Conservation (phyloP, 2,329 filamentous ascomycete genomes). For the Trichoderma sp. region DNA sequence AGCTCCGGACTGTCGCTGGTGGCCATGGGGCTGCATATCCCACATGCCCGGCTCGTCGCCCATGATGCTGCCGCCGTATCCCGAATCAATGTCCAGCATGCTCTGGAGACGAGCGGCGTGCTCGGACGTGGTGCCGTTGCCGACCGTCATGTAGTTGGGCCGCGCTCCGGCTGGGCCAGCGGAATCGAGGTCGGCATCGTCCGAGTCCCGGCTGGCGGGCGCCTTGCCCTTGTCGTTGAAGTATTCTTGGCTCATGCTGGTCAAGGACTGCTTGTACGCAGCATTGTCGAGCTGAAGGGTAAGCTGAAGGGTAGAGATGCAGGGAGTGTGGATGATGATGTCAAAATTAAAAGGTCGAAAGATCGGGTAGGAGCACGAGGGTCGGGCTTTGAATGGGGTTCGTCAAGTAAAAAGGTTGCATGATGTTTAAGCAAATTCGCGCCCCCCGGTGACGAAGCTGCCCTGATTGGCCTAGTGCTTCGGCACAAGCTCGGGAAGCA, state of each 20-base stretch:
- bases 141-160: slow-evolving; percentile 84
- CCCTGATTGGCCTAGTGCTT: slow-evolving; percentile 31
- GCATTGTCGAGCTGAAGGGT: slow-evolving; percentile 34
- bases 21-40: slow-evolving; percentile 45
- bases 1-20: slow-evolving; percentile 66
- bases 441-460: slow-evolving; percentile 21
- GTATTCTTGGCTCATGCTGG: slow-evolving; percentile 61
- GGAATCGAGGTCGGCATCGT: slow-evolving; percentile 19
- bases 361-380: slow-evolving; percentile 25
- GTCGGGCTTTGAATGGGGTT: slow-evolving; percentile 21
- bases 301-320: background rate
- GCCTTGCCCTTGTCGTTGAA: slow-evolving; percentile 54
- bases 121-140: slow-evolving; percentile 75
- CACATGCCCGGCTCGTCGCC: slow-evolving; percentile 52
- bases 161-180: slow-evolving; percentile 31
- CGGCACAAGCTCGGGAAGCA: slow-evolving; percentile 29
- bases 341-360: slow-evolving; percentile 6
- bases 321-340: slow-evolving; percentile 17
- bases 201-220: slow-evolving; percentile 34
- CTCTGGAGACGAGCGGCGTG: slow-evolving; percentile 78
- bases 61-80: slow-evolving; percentile 79
- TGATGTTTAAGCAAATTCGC: slow-evolving; percentile 23
- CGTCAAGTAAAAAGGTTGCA: slow-evolving; percentile 29
- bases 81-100: slow-evolving; percentile 83
- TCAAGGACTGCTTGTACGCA: slow-evolving; percentile 28